Evolutionary conservation across 2,329 filamentous ascomycete species (phyloP).

Genomic region (Scedosporium apiospermum): DNA sequence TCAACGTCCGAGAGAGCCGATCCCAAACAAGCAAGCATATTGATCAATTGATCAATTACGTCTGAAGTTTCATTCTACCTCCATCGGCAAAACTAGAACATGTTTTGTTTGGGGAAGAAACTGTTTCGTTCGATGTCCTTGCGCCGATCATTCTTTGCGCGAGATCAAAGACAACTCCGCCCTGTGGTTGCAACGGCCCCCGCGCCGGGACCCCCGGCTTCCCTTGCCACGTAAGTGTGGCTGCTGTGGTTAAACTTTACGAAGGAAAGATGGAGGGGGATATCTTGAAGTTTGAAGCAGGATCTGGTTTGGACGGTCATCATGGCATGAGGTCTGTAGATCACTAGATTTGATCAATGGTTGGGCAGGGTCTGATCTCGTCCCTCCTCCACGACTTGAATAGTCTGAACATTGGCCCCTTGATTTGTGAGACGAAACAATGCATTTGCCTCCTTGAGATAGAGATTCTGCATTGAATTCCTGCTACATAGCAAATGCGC

Average conservation of each 20-base stretch:
- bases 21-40: too few species aligned
- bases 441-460: background rate
- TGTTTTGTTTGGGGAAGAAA: background rate
- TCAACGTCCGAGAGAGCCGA: background rate
- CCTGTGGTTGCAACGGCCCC: background rate
- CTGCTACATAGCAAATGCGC: too few species aligned
- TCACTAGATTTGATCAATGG: too few species aligned
- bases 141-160: background rate
- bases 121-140: background rate
- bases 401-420: background rate
- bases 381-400: background rate
- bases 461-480: too few species aligned
- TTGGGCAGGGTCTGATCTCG: too few species aligned
- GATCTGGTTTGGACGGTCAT: background rate
- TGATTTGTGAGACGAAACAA: background rate
- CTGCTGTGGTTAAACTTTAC: background rate
- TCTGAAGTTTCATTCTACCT: background rate
- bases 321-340: background rate
- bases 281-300: background rate
- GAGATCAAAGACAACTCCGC: background rate
- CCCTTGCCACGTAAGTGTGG: background rate
- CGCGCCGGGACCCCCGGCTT: background rate
- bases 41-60: background rate
- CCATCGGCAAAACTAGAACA: background rate
- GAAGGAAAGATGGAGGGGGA: background rate